These are phyloP conservation scores for Zea luxurians DNA, from an alignment of 176 grass and related monocot genomes.

Conservation along the genomic window DNA sequence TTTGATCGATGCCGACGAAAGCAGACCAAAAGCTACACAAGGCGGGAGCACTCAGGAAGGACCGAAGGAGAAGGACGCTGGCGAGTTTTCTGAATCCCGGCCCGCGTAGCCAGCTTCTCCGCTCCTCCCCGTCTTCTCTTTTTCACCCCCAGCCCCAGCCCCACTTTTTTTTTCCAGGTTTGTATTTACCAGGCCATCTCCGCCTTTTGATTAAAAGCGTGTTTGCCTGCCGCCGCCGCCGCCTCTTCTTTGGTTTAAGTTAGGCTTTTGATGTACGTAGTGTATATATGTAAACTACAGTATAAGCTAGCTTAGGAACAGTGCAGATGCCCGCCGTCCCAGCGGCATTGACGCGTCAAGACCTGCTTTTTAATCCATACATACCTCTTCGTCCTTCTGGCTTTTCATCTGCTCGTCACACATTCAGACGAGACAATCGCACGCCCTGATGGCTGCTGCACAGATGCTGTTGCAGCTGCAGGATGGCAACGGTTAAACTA, in stretches of 20 bases:
- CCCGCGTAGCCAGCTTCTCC: slow-evolving; percentile 43
- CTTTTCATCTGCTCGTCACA: too few relatives aligned
- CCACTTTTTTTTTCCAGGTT: slow-evolving; percentile 46
- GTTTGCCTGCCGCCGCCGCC: not conserved
- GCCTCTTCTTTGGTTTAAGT: not conserved
- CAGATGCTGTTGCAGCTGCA: too few relatives aligned
- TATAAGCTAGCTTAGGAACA: slow-evolving; percentile 35
- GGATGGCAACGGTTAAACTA: too few relatives aligned
- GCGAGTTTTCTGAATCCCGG: slow-evolving; percentile 27
- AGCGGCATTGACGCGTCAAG: not conserved
- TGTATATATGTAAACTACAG: too few relatives aligned
- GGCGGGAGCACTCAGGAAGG: not conserved
- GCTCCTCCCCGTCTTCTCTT: not conserved
- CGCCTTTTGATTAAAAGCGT: slow-evolving; percentile 54
- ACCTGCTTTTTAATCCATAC: slow-evolving; percentile 15
- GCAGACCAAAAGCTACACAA: not conserved
- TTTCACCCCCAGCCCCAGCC: not conserved
- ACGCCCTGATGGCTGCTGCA: too few relatives aligned
- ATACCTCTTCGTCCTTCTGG: too few relatives aligned
- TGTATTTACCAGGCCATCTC: slow-evolving; percentile 20
- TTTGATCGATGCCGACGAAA: slow-evolving; percentile 19
- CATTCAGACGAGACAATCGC: too few relatives aligned
- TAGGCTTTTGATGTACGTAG: slow-evolving; percentile 49
- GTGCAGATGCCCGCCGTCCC: slow-evolving; percentile 27
- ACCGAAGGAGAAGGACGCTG: too few relatives aligned